Evolutionary conservation across 192 early-diverging fungal species (phyloP).

Genomic region (Backusella mclennaniae): DNA sequence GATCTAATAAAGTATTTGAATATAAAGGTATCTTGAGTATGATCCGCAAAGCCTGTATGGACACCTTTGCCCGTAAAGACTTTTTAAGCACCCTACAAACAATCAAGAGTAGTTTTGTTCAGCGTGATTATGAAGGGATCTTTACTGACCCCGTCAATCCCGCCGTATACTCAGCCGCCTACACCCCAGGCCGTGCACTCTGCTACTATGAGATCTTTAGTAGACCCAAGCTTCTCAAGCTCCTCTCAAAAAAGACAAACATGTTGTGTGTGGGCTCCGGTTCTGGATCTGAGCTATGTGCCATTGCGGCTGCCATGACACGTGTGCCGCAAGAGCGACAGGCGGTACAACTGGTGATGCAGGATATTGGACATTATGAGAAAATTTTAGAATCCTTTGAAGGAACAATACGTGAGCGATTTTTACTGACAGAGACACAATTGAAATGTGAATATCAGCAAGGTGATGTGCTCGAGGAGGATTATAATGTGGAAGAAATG

Average conservation of each 20-base stretch:
- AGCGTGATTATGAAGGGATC: constrained; percentile 79
- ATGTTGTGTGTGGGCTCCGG: constrained; percentile 80
- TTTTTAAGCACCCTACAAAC: constrained; percentile 61
- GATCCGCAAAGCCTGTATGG: constrained; percentile 60
- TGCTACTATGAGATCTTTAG: constrained; percentile 81
- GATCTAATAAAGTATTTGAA: background rate
- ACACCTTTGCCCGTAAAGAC: constrained; percentile 53
- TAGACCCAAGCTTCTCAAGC: constrained; percentile 43
- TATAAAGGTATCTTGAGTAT: constrained; percentile 57
- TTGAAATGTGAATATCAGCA: constrained; percentile 57
- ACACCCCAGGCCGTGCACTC: constrained; percentile 80
- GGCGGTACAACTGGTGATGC: constrained; percentile 43
- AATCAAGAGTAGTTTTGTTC: constrained; percentile 83
- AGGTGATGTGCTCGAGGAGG: constrained; percentile 57
- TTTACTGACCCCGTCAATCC: constrained; percentile 74
- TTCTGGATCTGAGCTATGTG: constrained; percentile 82
- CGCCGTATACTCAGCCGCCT: constrained; percentile 84
- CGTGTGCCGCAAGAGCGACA: constrained; percentile 40
- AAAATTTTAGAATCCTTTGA: constrained; percentile 54
- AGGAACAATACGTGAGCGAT: constrained; percentile 47
- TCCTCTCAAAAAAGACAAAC: constrained; percentile 45
- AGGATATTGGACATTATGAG: constrained; percentile 69
- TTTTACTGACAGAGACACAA: constrained; percentile 45
- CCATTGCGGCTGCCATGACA: constrained; percentile 70
- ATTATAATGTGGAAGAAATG: constrained; percentile 7